phyloP scores from a whole-genome alignment of 2,329 filamentous ascomycete species.

The Alternaria consortialis region DNA sequence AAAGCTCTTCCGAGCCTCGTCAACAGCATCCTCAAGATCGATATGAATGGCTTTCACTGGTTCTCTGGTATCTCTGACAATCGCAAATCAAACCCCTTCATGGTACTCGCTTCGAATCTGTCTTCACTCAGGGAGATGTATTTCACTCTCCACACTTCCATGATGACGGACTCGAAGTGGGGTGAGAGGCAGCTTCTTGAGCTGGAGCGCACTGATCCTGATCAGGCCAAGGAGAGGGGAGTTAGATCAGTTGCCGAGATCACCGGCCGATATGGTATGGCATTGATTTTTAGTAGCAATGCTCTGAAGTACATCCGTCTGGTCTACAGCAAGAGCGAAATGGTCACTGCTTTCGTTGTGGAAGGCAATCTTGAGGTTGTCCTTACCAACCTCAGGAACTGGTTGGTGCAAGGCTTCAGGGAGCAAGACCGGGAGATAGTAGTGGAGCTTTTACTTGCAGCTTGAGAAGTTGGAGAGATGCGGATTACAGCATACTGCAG shows the following conservation, averaged over 20 bases:
- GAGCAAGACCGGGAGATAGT: not conserved
- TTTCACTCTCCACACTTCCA: slow-evolving; percentile 83
- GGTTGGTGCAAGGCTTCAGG: slow-evolving; percentile 14
- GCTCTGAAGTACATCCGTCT: slow-evolving; percentile 76
- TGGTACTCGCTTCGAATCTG: slow-evolving; percentile 85
- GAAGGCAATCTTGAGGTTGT: slow-evolving; percentile 9
- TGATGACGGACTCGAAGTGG: slow-evolving; percentile 75
- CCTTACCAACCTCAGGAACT: not conserved
- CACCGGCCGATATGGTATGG: slow-evolving; percentile 80
- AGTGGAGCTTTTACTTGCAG: not conserved
- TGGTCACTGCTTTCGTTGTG: slow-evolving; percentile 67
- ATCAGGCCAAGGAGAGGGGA: slow-evolving; percentile 76
- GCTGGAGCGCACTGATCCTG: slow-evolving; percentile 82
- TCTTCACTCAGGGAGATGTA: slow-evolving; percentile 81
- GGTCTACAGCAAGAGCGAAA: slow-evolving; percentile 74
- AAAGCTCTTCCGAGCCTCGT: slow-evolving; percentile 11
- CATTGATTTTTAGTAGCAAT: slow-evolving; percentile 74
- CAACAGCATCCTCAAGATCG: slow-evolving; percentile 48
- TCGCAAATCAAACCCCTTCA: slow-evolving; percentile 90
- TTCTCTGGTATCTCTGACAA: slow-evolving; percentile 74
- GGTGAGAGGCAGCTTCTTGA: slow-evolving; percentile 59
- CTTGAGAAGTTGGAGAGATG: not conserved
- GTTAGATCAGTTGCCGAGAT: slow-evolving; percentile 84
- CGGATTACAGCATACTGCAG: not conserved
- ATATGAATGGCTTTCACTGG: slow-evolving; percentile 55